A percentile compares a stretch with the other conserved stretches of the same genome.
Conservation (phyloP, 2,329 filamentous ascomycete species). For the Xylariaceae sp. region DNA sequence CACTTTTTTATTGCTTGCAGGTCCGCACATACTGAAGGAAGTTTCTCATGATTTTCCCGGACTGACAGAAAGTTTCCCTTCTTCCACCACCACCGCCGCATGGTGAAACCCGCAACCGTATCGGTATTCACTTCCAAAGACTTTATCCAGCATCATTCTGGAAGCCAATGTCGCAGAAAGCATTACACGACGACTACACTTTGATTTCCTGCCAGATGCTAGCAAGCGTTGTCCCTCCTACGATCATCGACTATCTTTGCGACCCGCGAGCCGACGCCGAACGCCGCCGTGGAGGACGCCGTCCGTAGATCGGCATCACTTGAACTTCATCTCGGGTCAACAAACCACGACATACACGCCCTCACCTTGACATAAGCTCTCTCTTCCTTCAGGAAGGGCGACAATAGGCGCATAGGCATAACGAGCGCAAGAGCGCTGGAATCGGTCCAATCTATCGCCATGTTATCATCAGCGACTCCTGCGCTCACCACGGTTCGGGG, state of each 20-base stretch:
- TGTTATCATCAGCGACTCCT: conserved; percentile 45
- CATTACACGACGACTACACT: conserved; percentile 37
- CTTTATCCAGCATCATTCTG: conserved; percentile 7
- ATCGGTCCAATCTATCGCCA: conserved; percentile 24
- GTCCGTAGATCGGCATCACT: conserved; percentile 38
- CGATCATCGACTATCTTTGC: conserved; percentile 45
- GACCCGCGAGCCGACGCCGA: conserved; percentile 53
- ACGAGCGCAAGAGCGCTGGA: background rate
- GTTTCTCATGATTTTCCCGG: conserved; percentile 2
- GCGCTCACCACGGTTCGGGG: conserved; percentile 53
- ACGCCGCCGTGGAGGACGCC: conserved; percentile 50
- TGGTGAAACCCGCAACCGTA: conserved; percentile 18
- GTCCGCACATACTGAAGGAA: conserved; percentile 5
- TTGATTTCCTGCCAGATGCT: conserved; percentile 56
- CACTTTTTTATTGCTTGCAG: conserved; percentile 6
- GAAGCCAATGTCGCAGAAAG: conserved; percentile 54
- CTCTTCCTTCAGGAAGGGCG: background rate
- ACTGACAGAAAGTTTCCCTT: conserved; percentile 5
- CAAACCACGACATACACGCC: background rate
- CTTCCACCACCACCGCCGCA: conserved; percentile 19
- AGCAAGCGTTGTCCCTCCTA: conserved; percentile 45
- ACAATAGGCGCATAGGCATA: background rate
- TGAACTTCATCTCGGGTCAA: conserved; percentile 16
- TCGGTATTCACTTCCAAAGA: conserved; percentile 12
- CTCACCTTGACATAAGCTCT: background rate